Base-by-base conservation (phyloP, 257 asterid species). In the Przewalskia tangutica region DNA sequence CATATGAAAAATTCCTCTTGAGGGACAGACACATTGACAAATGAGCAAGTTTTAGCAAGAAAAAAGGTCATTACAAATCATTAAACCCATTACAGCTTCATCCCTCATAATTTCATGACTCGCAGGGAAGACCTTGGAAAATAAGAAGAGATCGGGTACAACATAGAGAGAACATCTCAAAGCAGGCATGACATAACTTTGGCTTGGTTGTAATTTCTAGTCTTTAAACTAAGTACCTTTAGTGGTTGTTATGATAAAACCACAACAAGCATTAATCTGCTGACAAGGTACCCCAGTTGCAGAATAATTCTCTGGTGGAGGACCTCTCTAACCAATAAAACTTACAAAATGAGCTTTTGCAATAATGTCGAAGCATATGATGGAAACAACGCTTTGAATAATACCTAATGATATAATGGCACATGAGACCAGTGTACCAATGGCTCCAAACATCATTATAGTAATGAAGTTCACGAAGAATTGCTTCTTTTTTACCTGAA, bases 401-500 rank as follows among this genome's bases (percentile, higher is more conserved):
- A 16, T 88, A 88, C 90, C 90, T 2, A 84, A 27, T 48, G 90
- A 84, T 63, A 88, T 88, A 51, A 88, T 77, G 16, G 89, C 85
- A 81, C 86, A 85, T 9, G 87, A 84, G 76, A 88, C 77, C 32
- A 88, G 86, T 64, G 90, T 88, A 58, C 90, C 90, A 66, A 88
- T 77, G 38, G 90, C 90, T 80, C 89, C 90, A 38, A 88, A 88
- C 77, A 88, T 78, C 86, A 77, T 84, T 68, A 88, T 88, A n/a
- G 90, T 88, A 12, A 84, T 82, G 82, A 88, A 88, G 83, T 88
- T 88, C n/a, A 88, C 89, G 53, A 88, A 88, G 84, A 88, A 88
- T 38, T 88, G 88, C 84, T 88, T 88, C 88, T 88, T 88, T 84
- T 88, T 88, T 60, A 88, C 90, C 85, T 86, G 90, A 51, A 88